Evolutionary conservation across 805 yeast species (phyloP), one percentile per base, ranked within the genome.

Genomic region (Wickerhamomyces canadensis): DNA sequence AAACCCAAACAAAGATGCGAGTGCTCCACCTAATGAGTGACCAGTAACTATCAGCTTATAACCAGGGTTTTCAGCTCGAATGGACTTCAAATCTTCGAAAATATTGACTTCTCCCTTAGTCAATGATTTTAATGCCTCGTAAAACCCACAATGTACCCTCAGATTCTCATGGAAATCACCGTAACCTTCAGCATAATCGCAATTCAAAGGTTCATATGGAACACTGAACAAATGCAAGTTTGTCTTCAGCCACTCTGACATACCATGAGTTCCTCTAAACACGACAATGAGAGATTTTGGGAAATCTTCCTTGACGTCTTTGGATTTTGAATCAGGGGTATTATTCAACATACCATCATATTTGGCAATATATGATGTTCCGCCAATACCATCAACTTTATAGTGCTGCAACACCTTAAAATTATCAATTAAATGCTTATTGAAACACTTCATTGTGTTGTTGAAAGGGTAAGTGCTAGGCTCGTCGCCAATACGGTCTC

Each of bases 11-110:
- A 82, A 59, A 5, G 67, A 55, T 3, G 86, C 78, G 27, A 80
- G 49, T 0, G 88, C 85, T 1, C 77, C 91, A 1, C 86, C 86
- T 31, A 82, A 57, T 0, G 89, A 83, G 58, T 83, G 27, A 12
- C 27, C 27, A 25, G 27, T 25, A n/a, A 25, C 15, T 6, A 25
- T n/a, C 15, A 25, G n/a, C 15, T 61, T 52, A 53, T 75, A 78
- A 27, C 63, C 65, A 0, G 77, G 75, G 47, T 70, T n/a, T n/a
- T n/a, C n/a, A n/a, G n/a, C 7, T 11, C 3, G n/a, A n/a, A 51
- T 37, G 19, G 57, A 48, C 15, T 71, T 47, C 4, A 45, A 41
- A 11, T 59, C 47, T 2, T 77, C 58, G 6, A 51, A 25, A 9
- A 25, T 25, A n/a, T 25, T n/a, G 12, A 9, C n/a, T n/a, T n/a